Base-by-base conservation (phyloP, 2,329 filamentous ascomycete species). In the Alternaria angustiovoidea region DNA sequence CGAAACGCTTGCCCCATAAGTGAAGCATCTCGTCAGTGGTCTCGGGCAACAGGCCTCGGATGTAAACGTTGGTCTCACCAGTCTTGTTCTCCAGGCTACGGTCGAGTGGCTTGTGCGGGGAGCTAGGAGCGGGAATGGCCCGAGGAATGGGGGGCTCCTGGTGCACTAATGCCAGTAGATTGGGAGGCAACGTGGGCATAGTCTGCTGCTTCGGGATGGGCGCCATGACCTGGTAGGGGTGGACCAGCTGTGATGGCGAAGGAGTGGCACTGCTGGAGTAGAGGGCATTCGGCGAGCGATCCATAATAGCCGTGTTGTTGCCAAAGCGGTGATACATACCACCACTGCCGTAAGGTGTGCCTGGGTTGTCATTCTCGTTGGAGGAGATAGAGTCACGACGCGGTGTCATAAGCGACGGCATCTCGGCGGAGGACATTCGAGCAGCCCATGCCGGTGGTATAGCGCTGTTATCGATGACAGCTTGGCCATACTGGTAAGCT, bases 21-120 rank as follows among this genome's bases (percentile, higher is more conserved):
- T 91, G 87, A 18, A 99, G 84, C 75, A 96, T 90, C 51, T 96
- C 91, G 73, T 99, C 95, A 49, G 96, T 95, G 0, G 94, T 99
- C 71, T 96, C 94, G 0, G 95, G 94, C 65, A 96, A 91, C 64
- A 99, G 89, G 18, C 96, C 96, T 62, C 95, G 92, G 66, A 99
- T 97, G 83, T 99, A 99, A 66, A 99, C 94, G 74, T 99, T 99
- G 65, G 93, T 95, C 75, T 98, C 97, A 44, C 94, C 94, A 48
- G 91, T 95, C 60, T 93, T 91, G 74, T 98, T 98, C 81, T 97
- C 92, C 49, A 99, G 85, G 75, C 94, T 96, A 79, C 97, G 94
- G 65, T 97, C 94, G 28, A 98, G 87, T 42, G 91, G 94, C 85
- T 97, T 92, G 82, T 92, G 88, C 72, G 91, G 91, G 58, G 94